A percentile compares a stretch with the other conserved stretches of the same genome.
Evolutionary conservation across 345 rosid species (phyloP).

Genomic region (Gossypium turneri): DNA sequence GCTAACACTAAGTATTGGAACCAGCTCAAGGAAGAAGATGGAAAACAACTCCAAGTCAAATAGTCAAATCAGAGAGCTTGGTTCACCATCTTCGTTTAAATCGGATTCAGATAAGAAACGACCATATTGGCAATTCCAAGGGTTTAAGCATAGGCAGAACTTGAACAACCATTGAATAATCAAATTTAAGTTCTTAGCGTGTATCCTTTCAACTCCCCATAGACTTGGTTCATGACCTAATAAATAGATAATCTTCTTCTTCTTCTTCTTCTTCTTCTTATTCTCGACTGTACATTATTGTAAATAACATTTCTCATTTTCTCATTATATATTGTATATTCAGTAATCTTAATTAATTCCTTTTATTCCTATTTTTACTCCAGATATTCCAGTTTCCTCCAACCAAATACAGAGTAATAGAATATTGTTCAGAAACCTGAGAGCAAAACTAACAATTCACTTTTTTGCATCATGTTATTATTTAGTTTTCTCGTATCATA

Average conservation of each 20-base stretch:
- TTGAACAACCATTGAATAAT: slow-evolving; percentile 13
- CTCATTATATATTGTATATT: too few species aligned
- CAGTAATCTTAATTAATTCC: too few species aligned
- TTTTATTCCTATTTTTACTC: too few species aligned
- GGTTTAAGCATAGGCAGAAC: slow-evolving; percentile 51
- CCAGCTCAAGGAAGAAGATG: slow-evolving; percentile 25
- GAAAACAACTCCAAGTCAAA: slow-evolving; percentile 8
- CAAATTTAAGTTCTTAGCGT: not conserved
- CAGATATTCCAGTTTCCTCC: too few species aligned
- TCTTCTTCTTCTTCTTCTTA: not conserved
- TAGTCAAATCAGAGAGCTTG: slow-evolving; percentile 16
- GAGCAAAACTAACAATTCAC: too few species aligned
- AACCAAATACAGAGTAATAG: too few species aligned
- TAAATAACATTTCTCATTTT: not conserved
- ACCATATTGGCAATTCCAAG: slow-evolving; percentile 68
- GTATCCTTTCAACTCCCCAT: slow-evolving; percentile 1
- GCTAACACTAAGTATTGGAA: slow-evolving; percentile 68
- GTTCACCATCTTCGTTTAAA: slow-evolving; percentile 26
- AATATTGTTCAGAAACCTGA: too few species aligned
- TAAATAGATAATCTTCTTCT: slow-evolving; percentile 14
- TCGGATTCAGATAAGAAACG: slow-evolving; percentile 53
- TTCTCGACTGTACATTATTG: slow-evolving; percentile 20
- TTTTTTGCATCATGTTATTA: too few species aligned
- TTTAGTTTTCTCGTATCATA: too few species aligned
- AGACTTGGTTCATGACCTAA: slow-evolving; percentile 25